Percentiles rank a stretch among this genome's conserved stretches.
phyloP scores from a whole-genome alignment of 2,329 filamentous ascomycete genomes.

The Lomentospora prolificans region DNA sequence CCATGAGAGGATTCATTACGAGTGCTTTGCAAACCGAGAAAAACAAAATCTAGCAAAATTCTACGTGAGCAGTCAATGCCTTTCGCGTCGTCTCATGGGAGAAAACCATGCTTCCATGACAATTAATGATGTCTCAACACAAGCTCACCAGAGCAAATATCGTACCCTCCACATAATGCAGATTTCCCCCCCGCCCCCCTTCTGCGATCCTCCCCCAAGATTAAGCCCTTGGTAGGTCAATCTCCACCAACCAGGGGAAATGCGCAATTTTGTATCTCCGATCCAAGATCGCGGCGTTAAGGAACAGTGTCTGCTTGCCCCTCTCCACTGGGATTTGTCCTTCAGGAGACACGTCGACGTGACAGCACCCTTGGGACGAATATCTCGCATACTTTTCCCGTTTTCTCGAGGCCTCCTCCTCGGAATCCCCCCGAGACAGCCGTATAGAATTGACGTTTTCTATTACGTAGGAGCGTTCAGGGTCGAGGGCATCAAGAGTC shows the following conservation, averaged over 20 bases:
- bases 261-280: slow-evolving; percentile 30
- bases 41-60: too few relatives aligned
- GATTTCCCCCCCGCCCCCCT: too few relatives aligned
- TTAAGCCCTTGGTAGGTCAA: slow-evolving; percentile 26
- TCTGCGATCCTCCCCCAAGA: neutral
- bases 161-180: too few relatives aligned
- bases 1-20: too few relatives aligned
- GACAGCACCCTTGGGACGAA: neutral
- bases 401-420: slow-evolving; percentile 26
- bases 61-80: too few relatives aligned
- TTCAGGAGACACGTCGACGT: slow-evolving; percentile 1
- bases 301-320: slow-evolving; percentile 36
- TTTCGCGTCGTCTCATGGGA: too few relatives aligned
- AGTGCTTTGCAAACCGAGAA: too few relatives aligned
- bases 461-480: neutral
- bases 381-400: neutral
- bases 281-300: slow-evolving; percentile 46
- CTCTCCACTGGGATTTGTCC: slow-evolving; percentile 2
- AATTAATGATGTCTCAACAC: too few relatives aligned
- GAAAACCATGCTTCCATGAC: too few relatives aligned
- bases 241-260: slow-evolving; percentile 42
- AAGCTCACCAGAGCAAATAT: too few relatives aligned
- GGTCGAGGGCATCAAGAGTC: neutral
- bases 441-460: slow-evolving; percentile 2
- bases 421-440: slow-evolving; percentile 13